Percentiles rank a stretch among this genome's conserved stretches.
phyloP scores from a whole-genome alignment of 129 eudicot genomes.

The Apium graveolens region DNA sequence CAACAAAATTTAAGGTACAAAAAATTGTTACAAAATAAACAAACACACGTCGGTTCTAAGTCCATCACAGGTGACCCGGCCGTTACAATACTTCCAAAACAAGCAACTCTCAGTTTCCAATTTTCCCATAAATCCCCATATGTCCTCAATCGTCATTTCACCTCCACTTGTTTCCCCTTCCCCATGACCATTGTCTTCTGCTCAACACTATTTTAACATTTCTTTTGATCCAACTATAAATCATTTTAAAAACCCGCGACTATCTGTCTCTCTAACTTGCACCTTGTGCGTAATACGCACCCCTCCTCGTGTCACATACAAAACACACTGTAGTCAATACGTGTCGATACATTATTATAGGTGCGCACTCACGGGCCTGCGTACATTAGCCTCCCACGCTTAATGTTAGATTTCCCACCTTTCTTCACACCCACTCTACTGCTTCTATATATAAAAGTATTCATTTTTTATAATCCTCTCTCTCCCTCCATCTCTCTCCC shows the following conservation, averaged over 20 bases:
- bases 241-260: background rate
- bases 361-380: background rate
- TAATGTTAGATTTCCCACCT: background rate
- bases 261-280: background rate
- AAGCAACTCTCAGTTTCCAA: background rate
- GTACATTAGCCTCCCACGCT: constrained; percentile 7
- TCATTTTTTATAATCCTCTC: background rate
- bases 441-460: background rate
- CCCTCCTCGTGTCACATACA: background rate
- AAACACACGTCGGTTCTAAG: too few species aligned
- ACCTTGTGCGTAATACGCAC: constrained; percentile 6
- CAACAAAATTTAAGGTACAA: too few species aligned
- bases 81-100: background rate
- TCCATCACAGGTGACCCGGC: background rate
- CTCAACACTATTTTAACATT: background rate
- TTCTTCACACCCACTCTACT: background rate
- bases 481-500: background rate
- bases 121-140: background rate
- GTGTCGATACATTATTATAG: background rate
- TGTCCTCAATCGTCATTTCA: background rate
- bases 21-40: too few species aligned
- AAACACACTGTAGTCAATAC: background rate
- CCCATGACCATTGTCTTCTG: background rate
- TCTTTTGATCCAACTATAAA: background rate
- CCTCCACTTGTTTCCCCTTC: background rate